Evolutionary conservation across 2,329 filamentous ascomycete species (phyloP).

Genomic region (Epichloe aotearoae): DNA sequence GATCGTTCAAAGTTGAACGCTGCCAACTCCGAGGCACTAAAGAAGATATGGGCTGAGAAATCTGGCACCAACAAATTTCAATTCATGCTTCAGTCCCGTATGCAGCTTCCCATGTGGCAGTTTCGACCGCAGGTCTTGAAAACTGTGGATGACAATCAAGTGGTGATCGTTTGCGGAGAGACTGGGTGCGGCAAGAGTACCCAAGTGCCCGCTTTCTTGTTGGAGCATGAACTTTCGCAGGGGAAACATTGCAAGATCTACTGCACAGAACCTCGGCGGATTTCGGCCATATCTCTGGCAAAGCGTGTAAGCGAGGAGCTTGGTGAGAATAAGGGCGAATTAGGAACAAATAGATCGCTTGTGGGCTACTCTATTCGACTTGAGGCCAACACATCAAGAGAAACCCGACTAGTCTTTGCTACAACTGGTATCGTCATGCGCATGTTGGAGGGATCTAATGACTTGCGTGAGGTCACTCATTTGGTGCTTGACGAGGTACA

Average conservation of each 20-base stretch:
- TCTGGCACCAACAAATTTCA: conserved; percentile 49
- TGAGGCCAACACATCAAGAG: conserved; percentile 70
- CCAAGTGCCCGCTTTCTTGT: conserved; percentile 84
- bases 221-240: conserved; percentile 74
- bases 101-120: conserved; percentile 78
- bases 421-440: conserved; percentile 91
- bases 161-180: conserved; percentile 90
- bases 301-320: conserved; percentile 89
- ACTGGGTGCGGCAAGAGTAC: conserved; percentile 97
- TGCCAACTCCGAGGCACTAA: conserved; percentile 34
- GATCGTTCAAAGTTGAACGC: conserved; percentile 29
- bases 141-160: conserved; percentile 65
- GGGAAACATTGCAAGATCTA: conserved; percentile 83
- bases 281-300: conserved; percentile 90
- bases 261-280: conserved; percentile 88
- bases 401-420: conserved; percentile 80
- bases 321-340: conserved; percentile 67
- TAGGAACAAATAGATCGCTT: conserved; percentile 72
- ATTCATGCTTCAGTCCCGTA: conserved; percentile 64
- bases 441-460: conserved; percentile 84
- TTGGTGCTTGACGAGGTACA: conserved; percentile 96
- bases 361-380: conserved; percentile 91
- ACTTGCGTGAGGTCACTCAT: conserved; percentile 82
- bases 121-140: conserved; percentile 68
- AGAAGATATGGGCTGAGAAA: conserved; percentile 48